Conservation (phyloP, 2,329 filamentous ascomycete species). For the Botrytis aclada region DNA sequence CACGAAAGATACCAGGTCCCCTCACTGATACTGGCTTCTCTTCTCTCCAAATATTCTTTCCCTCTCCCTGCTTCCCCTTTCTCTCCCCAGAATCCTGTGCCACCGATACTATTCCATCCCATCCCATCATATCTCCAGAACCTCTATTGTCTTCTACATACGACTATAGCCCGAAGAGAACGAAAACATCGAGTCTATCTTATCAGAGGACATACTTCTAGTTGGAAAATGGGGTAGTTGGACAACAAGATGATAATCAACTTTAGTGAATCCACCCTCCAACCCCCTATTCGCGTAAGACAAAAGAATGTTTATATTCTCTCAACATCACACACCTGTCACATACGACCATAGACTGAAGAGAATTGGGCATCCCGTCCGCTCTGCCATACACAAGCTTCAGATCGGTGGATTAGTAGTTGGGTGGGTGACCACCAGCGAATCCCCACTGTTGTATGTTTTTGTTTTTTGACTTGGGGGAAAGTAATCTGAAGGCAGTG, state of each 20-base stretch:
- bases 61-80: neutral
- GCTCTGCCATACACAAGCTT: conserved; percentile 12
- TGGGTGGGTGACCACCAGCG: conserved; percentile 10
- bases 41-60: neutral
- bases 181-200: neutral
- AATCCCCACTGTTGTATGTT: conserved; percentile 5
- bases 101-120: neutral
- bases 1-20: neutral
- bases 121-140: neutral
- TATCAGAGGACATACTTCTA: neutral
- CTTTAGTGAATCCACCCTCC: neutral
- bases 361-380: conserved; percentile 13
- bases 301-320: neutral
- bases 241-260: neutral
- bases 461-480: neutral
- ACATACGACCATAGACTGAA: conserved; percentile 13
- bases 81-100: neutral
- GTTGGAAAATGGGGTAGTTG: neutral
- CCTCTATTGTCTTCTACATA: neutral
- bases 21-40: neutral
- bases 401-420: conserved; percentile 12
- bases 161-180: neutral
- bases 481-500: neutral
- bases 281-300: neutral
- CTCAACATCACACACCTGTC: accelerated